Base-by-base conservation (phyloP, 805 yeast genomes). In the Sungouiella thailandica region DNA sequence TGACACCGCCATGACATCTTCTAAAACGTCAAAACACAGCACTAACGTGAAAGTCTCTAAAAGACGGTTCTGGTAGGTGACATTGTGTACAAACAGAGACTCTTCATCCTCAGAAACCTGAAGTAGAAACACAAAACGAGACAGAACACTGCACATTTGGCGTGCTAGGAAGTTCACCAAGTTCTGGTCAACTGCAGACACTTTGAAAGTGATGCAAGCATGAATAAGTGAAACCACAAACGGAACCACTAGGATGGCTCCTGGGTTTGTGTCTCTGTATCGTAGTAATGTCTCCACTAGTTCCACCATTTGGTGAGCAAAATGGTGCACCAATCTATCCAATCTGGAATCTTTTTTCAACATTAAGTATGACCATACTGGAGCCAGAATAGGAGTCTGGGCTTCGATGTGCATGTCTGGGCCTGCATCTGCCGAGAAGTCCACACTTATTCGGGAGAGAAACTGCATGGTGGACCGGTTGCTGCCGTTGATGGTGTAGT, bases 211-310 rank as follows among this genome's bases (percentile, higher is more conserved):
- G 5, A 81, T 53, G 1, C 76, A 49, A 32, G 74, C 73, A 44
- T 76, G 76, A 24, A 82, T 58, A 25, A 83, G 45, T 1, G 83
- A 65, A 2, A 81, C 49, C 10, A 83, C 42, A 49, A 78, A 81
- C 1, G 93, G 93, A 3, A 79, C 60, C 0, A 79, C 53, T 1
- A 71, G 40, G 2, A 66, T 41, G 6, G 52, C 32, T 1, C 37
- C 43, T 3, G 28, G 35, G 7, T 24, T 20, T 7, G 25, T 17
- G 5, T 18, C n/a, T 13, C 55, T 47, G 8, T 35, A 29, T 3
- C 43, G 35, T 10, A 60, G 44, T 23, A 70, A 55, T 5, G 58
- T 49, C 10, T 57, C 56, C 1, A 68, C 52, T 12, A 60, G 36
- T 6, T 40, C 41, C 2, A 51, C 37, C 6, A 61, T 30, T 17